Base-by-base conservation (phyloP, 2,329 filamentous ascomycete genomes). In the Colletotrichum sp. region DNA sequence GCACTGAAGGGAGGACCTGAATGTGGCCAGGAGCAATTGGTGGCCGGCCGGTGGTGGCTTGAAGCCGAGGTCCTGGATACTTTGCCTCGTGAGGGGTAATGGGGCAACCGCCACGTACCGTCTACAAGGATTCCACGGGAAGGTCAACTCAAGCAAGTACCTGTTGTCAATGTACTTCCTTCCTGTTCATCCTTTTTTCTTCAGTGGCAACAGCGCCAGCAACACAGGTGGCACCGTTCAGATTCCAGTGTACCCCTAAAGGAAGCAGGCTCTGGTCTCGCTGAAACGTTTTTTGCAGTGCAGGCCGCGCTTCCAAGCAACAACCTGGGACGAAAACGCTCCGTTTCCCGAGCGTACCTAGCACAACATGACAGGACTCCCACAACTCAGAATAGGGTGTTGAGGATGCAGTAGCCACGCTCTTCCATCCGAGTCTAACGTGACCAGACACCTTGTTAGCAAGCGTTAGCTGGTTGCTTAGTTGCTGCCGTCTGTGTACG, bases 1-100 rank as follows among this genome's bases (percentile, higher is more conserved):
- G 34, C 60, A 32, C 32, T 24, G 68, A 63, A 59, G 44, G 28
- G 44, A 30, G 57, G 44, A 34, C 26, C 57, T 26, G 32, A 65
- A 62, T 39, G 32, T 76, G 73, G 73, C 73, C 70, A 44, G 67
- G 69, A 39, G 34, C 73, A 64, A 73, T 76, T 76, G 69, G 72
- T 55, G 55, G 59, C 52, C 32, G 39, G 59, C 52, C 32, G 72
- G 15, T n/a, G 44, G 63, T 59, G 57, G 73, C 70, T 69, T n/a
- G 69, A 39, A 60, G 32, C 32, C 44, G 57, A 73, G 52, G 73
- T 76, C 69, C 13, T 68, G 63, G 55, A 26, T 76, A 76, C 73
- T 64, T 72, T 44, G 24, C 39, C 24, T 10, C n/a, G 18, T 18
- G 55, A 63, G 30, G 55, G 18, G 55, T 12, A 8, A 10, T 15